phyloP scores from a whole-genome alignment of 2,329 filamentous ascomycete genomes.

The Ramularia collo-cygni region DNA sequence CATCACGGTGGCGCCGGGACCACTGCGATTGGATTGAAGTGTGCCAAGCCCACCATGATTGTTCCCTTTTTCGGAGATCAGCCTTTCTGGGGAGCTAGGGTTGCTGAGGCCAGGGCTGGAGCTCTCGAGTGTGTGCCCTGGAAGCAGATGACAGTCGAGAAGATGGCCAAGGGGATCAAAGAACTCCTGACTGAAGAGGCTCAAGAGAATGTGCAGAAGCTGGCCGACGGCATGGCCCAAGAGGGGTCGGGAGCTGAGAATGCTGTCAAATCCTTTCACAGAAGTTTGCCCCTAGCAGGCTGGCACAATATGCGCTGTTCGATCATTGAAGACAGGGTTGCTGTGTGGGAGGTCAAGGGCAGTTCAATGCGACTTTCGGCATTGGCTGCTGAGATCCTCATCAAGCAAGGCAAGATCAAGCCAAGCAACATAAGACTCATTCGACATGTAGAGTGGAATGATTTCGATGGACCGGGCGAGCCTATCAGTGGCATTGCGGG shows the following conservation, averaged over 20 bases:
- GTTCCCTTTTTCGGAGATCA: slow-evolving; percentile 77
- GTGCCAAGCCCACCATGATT: slow-evolving; percentile 65
- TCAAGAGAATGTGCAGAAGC: slow-evolving; percentile 48
- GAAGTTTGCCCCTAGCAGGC: slow-evolving; percentile 46
- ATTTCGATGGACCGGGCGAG: slow-evolving; percentile 69
- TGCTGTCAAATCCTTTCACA: slow-evolving; percentile 61
- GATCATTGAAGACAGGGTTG: slow-evolving; percentile 55
- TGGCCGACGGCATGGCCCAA: slow-evolving; percentile 57
- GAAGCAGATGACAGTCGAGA: slow-evolving; percentile 57
- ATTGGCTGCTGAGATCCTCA: slow-evolving; percentile 58
- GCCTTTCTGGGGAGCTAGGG: slow-evolving; percentile 69
- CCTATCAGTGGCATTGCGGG: slow-evolving; percentile 61
- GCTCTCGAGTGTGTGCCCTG: slow-evolving; percentile 59
- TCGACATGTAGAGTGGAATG: slow-evolving; percentile 64
- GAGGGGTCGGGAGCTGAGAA: slow-evolving; percentile 64
- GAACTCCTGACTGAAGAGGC: slow-evolving; percentile 59
- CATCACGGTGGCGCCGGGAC: slow-evolving; percentile 76
- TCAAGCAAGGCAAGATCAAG: slow-evolving; percentile 53
- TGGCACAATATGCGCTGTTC: slow-evolving; percentile 55
- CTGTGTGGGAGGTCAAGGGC: slow-evolving; percentile 59
- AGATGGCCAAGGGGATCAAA: slow-evolving; percentile 63
- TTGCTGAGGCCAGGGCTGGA: slow-evolving; percentile 57
- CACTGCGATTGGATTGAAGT: slow-evolving; percentile 66
- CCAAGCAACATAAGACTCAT: slow-evolving; percentile 59
- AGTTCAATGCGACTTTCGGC: slow-evolving; percentile 55